These are phyloP conservation scores for Ceratocystiopsis brevicomis DNA, from an alignment of 2,329 filamentous ascomycete genomes.

Conservation along the genomic window DNA sequence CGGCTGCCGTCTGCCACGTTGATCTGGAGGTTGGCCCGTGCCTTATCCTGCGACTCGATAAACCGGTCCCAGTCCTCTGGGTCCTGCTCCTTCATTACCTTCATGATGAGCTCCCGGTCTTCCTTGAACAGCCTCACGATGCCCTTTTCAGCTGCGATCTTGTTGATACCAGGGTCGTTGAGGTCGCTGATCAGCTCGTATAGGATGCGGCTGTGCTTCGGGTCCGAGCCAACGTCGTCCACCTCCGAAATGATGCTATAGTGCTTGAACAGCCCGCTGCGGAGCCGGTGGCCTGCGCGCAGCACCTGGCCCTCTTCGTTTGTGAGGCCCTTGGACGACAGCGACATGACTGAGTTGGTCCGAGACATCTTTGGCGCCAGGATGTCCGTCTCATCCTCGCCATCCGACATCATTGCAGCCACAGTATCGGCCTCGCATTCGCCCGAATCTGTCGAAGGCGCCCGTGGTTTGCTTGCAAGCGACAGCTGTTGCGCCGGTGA, in stretches of 20 bases:
- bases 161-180: constrained; percentile 36
- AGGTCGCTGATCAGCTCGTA: constrained; percentile 44
- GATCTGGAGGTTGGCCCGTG: constrained; percentile 30
- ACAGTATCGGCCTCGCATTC: constrained; percentile 8
- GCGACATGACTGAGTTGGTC: constrained; percentile 31
- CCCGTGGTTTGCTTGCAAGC: constrained; percentile 6
- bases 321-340: constrained; percentile 30
- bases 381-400: constrained; percentile 30
- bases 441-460: constrained; percentile 8
- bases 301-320: constrained; percentile 39
- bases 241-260: constrained; percentile 28
- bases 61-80: constrained; percentile 47
- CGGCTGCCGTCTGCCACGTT: constrained; percentile 1
- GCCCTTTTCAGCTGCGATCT: constrained; percentile 36
- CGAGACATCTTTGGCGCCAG: constrained; percentile 25
- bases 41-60: constrained; percentile 41
- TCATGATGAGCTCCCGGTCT: constrained; percentile 30
- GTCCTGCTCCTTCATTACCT: constrained; percentile 37
- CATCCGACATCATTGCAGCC: constrained; percentile 24
- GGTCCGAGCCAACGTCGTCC: constrained; percentile 31
- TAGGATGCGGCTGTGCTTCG: constrained; percentile 32
- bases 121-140: constrained; percentile 43
- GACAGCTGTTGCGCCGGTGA: constrained; percentile 4
- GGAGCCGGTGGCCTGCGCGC: constrained; percentile 37
- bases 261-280: constrained; percentile 32